Conservation (phyloP, 1,284 basidiomycete species). For the Trichosporon sp. region DNA sequence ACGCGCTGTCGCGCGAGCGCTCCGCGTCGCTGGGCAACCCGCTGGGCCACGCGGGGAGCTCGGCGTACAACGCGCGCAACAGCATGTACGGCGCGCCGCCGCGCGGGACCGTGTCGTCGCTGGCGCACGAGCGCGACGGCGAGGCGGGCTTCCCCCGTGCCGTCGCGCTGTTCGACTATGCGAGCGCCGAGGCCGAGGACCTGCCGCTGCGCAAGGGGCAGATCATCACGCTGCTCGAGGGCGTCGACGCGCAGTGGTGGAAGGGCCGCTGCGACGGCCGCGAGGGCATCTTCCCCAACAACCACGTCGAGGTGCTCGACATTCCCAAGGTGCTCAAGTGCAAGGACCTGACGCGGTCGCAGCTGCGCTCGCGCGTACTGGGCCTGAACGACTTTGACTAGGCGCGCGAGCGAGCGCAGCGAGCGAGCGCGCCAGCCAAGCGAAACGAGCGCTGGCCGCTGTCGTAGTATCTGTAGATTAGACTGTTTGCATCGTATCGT, state of each 20-base stretch:
- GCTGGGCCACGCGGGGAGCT: not conserved
- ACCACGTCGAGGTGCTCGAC: constrained; percentile 56
- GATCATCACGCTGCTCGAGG: constrained; percentile 68
- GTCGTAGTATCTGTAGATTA: not conserved
- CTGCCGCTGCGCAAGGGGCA: constrained; percentile 79
- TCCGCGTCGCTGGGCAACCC: not conserved
- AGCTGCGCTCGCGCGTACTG: constrained; percentile 30
- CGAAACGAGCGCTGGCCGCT: not conserved
- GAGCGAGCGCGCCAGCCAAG: too few species aligned
- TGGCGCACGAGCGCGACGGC: not conserved
- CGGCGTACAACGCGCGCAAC: not conserved
- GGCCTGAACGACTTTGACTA: constrained; percentile 16
- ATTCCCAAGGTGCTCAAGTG: constrained; percentile 33
- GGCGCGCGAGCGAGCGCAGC: not conserved
- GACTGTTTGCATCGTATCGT: not conserved
- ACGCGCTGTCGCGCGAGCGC: not conserved
- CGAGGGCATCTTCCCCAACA: constrained; percentile 58
- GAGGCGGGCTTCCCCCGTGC: constrained; percentile 57
- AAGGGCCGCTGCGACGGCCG: constrained; percentile 49
- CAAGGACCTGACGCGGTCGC: constrained; percentile 29
- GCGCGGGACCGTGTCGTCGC: not conserved
- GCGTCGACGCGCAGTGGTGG: constrained; percentile 74
- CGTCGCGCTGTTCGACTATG: constrained; percentile 73
- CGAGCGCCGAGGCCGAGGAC: constrained; percentile 71
- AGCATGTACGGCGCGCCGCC: not conserved